Percentiles rank a stretch among this genome's conserved stretches.
Evolutionary conservation across 306 rosid genomes (phyloP).

Genomic region (Psophocarpus tetragonolobus): DNA sequence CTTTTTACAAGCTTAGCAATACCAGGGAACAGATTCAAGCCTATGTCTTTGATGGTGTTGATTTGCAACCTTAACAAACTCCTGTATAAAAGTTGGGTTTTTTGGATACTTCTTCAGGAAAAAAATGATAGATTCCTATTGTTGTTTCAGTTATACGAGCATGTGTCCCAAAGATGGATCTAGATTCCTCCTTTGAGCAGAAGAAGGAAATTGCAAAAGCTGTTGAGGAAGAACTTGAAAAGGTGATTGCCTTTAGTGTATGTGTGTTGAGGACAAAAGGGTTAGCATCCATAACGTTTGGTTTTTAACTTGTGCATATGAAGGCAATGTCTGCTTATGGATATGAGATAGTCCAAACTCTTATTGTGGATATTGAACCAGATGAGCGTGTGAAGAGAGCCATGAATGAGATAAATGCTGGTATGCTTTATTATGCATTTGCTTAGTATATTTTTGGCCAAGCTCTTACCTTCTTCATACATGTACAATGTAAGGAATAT

Average conservation of each 20-base stretch:
- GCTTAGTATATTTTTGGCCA: neutral
- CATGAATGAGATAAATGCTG: conserved; percentile 98
- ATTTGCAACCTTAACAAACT: neutral
- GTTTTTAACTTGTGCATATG: conserved; percentile 7
- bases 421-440: conserved; percentile 40
- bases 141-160: conserved; percentile 64
- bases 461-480: neutral
- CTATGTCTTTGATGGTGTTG: conserved; percentile 77
- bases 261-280: neutral
- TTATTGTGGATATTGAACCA: conserved; percentile 94
- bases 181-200: conserved; percentile 78
- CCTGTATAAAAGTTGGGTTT: neutral
- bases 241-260: conserved; percentile 36
- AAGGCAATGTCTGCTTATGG: conserved; percentile 97
- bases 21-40: conserved; percentile 75
- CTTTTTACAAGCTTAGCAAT: conserved; percentile 80
- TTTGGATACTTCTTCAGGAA: neutral
- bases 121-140: neutral
- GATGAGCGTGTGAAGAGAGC: conserved; percentile 90
- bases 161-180: conserved; percentile 71
- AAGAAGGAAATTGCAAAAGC: conserved; percentile 82
- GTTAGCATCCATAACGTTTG: neutral
- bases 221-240: conserved; percentile 80
- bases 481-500: neutral
- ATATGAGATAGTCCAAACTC: conserved; percentile 91